Evolutionary conservation across 441 rosid genomes (phyloP).

Genomic region (Macaranga tanarius): DNA sequence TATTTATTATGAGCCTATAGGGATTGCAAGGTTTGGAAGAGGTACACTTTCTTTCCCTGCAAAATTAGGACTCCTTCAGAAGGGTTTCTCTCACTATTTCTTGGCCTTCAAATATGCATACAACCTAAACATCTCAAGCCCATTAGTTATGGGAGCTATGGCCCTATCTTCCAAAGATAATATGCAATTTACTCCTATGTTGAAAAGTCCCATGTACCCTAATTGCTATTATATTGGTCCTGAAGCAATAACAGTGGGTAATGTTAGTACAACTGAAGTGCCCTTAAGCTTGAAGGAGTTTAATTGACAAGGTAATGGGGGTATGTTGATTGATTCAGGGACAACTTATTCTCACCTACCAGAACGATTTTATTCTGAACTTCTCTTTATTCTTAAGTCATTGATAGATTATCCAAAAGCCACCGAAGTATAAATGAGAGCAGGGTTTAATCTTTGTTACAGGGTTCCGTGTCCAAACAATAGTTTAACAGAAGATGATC

Average conservation of each 20-base stretch:
- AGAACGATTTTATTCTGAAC: constrained; percentile 57
- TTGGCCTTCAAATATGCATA: constrained; percentile 74
- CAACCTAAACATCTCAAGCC: constrained; percentile 73
- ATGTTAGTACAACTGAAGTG: constrained; percentile 33
- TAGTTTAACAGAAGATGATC: constrained; percentile 16
- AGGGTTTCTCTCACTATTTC: constrained; percentile 82
- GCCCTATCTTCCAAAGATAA: constrained; percentile 40
- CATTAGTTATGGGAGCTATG: constrained; percentile 58
- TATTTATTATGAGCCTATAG: constrained; percentile 66
- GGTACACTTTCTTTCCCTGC: constrained; percentile 72
- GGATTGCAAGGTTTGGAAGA: constrained; percentile 83
- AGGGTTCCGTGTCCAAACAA: constrained; percentile 59
- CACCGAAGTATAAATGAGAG: constrained; percentile 43
- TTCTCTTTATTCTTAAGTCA: constrained; percentile 49
- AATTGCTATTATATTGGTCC: constrained; percentile 72
- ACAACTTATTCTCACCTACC: constrained; percentile 84
- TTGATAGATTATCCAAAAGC: constrained; percentile 60
- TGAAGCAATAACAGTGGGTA: constrained; percentile 56
- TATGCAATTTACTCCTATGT: constrained; percentile 71
- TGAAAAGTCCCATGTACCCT: constrained; percentile 57
- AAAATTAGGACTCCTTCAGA: constrained; percentile 65
- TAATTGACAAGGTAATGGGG: constrained; percentile 76
- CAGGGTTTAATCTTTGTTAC: constrained; percentile 81
- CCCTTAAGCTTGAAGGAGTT: constrained; percentile 58
- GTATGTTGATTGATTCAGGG: constrained; percentile 79